Base-by-base conservation (phyloP, 2,329 filamentous ascomycete species). In the Parafenestella ontariensis region DNA sequence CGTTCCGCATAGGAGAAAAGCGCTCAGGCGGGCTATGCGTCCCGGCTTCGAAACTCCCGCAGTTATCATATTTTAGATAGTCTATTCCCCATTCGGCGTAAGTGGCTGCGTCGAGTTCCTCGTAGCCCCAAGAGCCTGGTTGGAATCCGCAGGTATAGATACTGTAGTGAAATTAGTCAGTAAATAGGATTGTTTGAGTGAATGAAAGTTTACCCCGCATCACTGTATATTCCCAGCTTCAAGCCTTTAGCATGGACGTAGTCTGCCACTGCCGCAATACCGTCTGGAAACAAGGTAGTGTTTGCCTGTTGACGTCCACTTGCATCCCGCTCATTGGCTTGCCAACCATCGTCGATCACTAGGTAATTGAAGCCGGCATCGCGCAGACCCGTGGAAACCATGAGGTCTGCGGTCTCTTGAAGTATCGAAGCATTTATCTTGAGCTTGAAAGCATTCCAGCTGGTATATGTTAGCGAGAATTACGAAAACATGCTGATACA, bases 331-430 rank as follows among this genome's bases (percentile, higher is more conserved):
- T 79, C 80, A 36, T 71, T 64, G 11, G 74, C 77, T 9, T 26
- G 24, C 82, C 82, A 84, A 67, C 82, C 83, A 59, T 85, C 82
- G 58, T 85, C 82, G 1, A 84, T 71, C 33, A 81, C 72, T 37
- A 83, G 77, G 58, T 84, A 83, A 52, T 81, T 70, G 62, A 83
- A 83, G 26, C 81, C 81, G 7, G 78, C 58, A 54, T 83, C 81
- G 28, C 79, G 74, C 29, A 83, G 65, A 4, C 82, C 81, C 42
- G 74, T 72, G 28, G 79, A 69, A 17, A 81, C 69, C 50, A 83
- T 75, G 41, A 77, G 68, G 31, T 77, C 69, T 0, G 82, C 81
- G 0, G 81, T 82, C 7, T 72, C 74, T 46, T 83, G 67, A 33
- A 83, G 68, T 43, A 82, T 72, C 15, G 73, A 70, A 45, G 81